Base-by-base conservation (phyloP, 805 yeast genomes). In the Ogataea pini region DNA sequence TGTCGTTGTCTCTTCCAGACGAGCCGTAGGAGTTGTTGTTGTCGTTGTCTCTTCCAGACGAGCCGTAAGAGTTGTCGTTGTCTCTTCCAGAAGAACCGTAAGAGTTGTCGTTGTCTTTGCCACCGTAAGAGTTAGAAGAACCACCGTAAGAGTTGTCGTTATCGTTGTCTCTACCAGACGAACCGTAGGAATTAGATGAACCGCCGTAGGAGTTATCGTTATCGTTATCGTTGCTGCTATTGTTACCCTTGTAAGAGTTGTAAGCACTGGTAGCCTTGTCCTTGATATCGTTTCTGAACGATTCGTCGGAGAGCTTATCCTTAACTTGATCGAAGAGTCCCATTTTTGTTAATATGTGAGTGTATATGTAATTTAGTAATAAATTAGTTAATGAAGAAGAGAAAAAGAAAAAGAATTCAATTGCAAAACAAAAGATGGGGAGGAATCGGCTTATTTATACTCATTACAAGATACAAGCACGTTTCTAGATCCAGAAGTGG, bases 321-420 rank as follows among this genome's bases (percentile, higher is more conserved):
- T 70, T 73, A 36, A 71, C 74, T 46, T 60, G 63, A 54, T 73
- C 77, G 55, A 75, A 70, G 46, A 74, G 62, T 49, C 78, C 78
- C 64, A 60, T 60, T 53, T 28, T 46, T 58, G 47, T 16, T 13
- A 13, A 24, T 37, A 12, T 28, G n/a, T 44, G 22, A 37, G 14
- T 19, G 29, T 36, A 13, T 29, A n/a, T 41, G 33, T 28, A 10
- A 28, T 10, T 17, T 34, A 18, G 40, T 3, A 20, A 22, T 36
- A 36, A 39, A 25, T 8, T 25, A 16, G 22, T 14, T 25, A 13
- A 4, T 39, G 27, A 22, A 27, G 18, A 22, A 28, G 7, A 17
- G 9, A 27, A 14, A 28, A 8, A 18, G 25, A 33, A 13, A 9
- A 16, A 28, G 13, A 8, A 31, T 14, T 14, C 31, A 28, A 28